Percentiles rank a stretch among this genome's conserved stretches.
Conservation (phyloP, 495 filamentous ascomycete genomes). For the Neurospora hispaniola region DNA sequence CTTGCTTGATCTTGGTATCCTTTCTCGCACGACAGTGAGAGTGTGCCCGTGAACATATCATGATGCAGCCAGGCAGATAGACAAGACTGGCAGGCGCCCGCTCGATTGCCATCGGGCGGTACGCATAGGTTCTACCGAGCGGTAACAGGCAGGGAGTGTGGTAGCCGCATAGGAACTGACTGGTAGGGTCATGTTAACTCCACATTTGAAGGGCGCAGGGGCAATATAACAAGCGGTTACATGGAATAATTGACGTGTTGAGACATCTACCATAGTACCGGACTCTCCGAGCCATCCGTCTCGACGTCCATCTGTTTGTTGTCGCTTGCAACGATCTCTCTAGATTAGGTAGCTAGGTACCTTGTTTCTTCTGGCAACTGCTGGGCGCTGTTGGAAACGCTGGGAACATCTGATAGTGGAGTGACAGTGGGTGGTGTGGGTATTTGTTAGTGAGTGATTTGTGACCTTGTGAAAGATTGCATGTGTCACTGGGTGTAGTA, state of each 20-base stretch:
- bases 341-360: background rate
- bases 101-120: background rate
- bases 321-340: background rate
- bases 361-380: background rate
- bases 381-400: background rate
- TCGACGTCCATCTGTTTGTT: background rate
- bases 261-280: background rate
- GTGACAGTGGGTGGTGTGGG: background rate
- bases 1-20: background rate
- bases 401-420: background rate
- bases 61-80: background rate
- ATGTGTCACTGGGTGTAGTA: background rate
- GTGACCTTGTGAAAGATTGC: background rate
- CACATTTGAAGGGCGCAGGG: background rate
- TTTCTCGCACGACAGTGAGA: background rate
- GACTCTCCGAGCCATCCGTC: background rate
- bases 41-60: no score
- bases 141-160: background rate
- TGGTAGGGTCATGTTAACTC: background rate
- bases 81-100: background rate
- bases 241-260: background rate
- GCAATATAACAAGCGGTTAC: background rate
- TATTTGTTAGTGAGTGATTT: background rate
- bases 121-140: background rate
- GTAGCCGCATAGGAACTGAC: background rate